Percentiles rank a stretch among this genome's conserved stretches.
phyloP scores from a whole-genome alignment of 116 monocot species.

The Cymodocea nodosa region DNA sequence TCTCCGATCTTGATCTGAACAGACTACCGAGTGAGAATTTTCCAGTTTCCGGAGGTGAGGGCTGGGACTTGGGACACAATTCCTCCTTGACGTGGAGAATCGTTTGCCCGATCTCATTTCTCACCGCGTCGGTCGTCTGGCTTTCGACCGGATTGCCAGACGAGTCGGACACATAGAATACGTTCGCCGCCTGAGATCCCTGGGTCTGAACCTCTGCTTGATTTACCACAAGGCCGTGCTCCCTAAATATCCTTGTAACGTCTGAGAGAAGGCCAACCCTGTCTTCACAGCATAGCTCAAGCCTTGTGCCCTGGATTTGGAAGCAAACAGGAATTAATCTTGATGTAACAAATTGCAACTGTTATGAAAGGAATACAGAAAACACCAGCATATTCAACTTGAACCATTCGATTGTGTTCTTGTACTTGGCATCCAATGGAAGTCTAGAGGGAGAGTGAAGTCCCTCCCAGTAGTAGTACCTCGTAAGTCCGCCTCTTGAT shows the following conservation, averaged over 20 bases:
- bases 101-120: conserved; percentile 45
- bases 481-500: conserved; percentile 44
- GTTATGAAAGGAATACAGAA: not conserved
- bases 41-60: conserved; percentile 9
- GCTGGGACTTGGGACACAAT: not conserved
- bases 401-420: too few species aligned
- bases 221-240: conserved; percentile 46
- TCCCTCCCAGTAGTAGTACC: conserved; percentile 9
- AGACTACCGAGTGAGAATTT: conserved; percentile 37
- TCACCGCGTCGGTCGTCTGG: conserved; percentile 40
- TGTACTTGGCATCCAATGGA: too few species aligned
- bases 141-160: conserved; percentile 38
- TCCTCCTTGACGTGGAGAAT: conserved; percentile 54
- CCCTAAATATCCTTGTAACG: conserved; percentile 60
- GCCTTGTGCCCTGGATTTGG: conserved; percentile 39
- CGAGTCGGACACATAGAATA: conserved; percentile 58
- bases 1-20: conserved; percentile 60
- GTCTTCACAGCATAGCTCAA: conserved; percentile 58
- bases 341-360: not conserved
- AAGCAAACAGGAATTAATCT: not conserved
- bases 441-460: too few species aligned
- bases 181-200: conserved; percentile 45
- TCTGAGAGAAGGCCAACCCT: conserved; percentile 61
- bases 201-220: conserved; percentile 56
- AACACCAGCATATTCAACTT: not conserved